Base-by-base conservation (phyloP, 306 rosid genomes). In the Trifolium repens region DNA sequence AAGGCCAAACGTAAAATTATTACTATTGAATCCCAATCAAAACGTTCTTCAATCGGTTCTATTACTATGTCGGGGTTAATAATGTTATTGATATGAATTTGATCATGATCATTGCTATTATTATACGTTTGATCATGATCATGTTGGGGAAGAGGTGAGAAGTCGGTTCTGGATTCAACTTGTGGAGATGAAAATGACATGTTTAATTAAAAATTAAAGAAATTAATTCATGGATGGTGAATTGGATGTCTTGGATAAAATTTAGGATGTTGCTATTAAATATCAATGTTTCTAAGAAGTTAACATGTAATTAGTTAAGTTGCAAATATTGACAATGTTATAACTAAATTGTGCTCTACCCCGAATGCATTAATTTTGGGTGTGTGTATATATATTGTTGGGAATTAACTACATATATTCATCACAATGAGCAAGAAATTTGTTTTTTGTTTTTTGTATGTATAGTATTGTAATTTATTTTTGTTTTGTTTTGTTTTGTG, bases 181-280 rank as follows among this genome's bases (percentile, higher is more conserved):
- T 63, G 78, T 53, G 78, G 64, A 5, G 74, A 24, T 62, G 84
- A 61, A 16, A 43, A 32, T 1, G 77, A 69, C 84, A 81, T 81
- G 1, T 1, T 55, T 75, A 27, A 26, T 0, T 10, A 24, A 30
- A 1, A 42, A 5, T 27, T 13, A 10, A 0, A 43, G 13, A 26
- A 57, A 37, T 58, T 19, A 40, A 58, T 39, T 24, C 37, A 15
- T 60, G 15, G 16, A 39, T 10, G 39, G 32, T 69, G 39, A 27
- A 60, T 49, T 54, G 11, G 60, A 16, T 78, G 57, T 8, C 50
- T 70, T 47, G 0, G 26, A 9, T 1, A 14, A 49, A 13, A 12
- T 19, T 4, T 2, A 42, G 5, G 54, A 46, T 43, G 58, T 67
- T 14, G 11, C 68, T 4, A 54, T 72, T 72, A 42, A 40, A 52